Base-by-base conservation (phyloP, 2,329 filamentous ascomycete genomes). In the Fusarium sp. region DNA sequence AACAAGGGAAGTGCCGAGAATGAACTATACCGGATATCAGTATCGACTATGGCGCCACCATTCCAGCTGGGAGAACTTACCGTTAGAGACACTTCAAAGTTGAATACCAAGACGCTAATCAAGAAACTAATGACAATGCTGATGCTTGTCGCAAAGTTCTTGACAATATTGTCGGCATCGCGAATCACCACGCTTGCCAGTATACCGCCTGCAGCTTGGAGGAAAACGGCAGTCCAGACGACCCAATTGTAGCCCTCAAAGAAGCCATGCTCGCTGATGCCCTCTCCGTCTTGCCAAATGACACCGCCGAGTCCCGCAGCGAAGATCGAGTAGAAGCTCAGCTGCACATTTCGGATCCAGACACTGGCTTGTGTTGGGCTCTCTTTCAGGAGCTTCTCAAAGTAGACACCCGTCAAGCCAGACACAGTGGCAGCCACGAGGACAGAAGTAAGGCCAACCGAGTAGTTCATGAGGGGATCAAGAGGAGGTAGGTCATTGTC, bases 181-280 rank as follows among this genome's bases (percentile, higher is more conserved):
- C 83, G 79, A 60, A 85, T 84, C 64, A 84, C 83, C 9, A 85
- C 74, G 40, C 83, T 84, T n/a, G 81, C 92, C n/a, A 97, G 85
- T 31, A 98, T 89, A 27, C 96, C 96, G 35, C 95, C 95, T 38
- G 92, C 84, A 1, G 95, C 93, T 81, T 99, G 96, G 68, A 96
- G 89, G 7, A 91, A 80, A 76, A 98, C 93, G 6, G 95, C 93
- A 6, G 91, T 87, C 95, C 95, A 98, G 4, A 98, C 96, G 22
- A 96, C 88, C 87, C 90, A 93, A 81, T 97, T 98, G 84, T 98
- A 99, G 4, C 96, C 96, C 66, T 93, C 93, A 77, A 99, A 98
- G 83, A 98, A 97, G 14, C 96, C 96, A 71, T 94, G 91, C 81
- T 93, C 90, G 29, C 92, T 89, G 73, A 99, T 95, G 45, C 93